A percentile compares a stretch with the other conserved stretches of the same genome.
These are phyloP conservation scores for Herpetomonas muscarum DNA, from an alignment of 208 protist genomes.

Conservation along the genomic window DNA sequence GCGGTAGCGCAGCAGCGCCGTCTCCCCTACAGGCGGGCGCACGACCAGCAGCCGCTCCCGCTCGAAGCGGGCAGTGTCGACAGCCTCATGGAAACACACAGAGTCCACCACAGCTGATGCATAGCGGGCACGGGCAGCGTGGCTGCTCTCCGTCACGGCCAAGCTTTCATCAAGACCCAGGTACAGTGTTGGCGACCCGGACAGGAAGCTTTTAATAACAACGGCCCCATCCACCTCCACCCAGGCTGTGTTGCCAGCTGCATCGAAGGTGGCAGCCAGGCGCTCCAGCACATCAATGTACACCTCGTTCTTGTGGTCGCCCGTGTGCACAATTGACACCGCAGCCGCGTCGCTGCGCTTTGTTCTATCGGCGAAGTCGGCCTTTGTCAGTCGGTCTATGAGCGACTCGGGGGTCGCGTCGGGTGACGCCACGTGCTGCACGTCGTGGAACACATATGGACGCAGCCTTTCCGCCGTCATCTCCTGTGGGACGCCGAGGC, in stretches of 20 bases:
- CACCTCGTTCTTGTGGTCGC: constrained; percentile 72
- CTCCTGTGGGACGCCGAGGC: constrained; percentile 83
- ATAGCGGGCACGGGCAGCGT: constrained; percentile 3
- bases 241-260: constrained; percentile 42
- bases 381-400: constrained; percentile 21
- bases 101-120: constrained; percentile 64
- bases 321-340: constrained; percentile 40
- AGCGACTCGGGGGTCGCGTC: constrained; percentile 19
- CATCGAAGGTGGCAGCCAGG: constrained; percentile 69
- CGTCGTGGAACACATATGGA: constrained; percentile 73
- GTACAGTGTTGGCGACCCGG: constrained; percentile 76
- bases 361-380: constrained; percentile 28
- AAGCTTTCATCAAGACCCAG: constrained; percentile 87
- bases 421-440: constrained; percentile 9
- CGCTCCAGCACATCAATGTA: constrained; percentile 90
- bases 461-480: constrained; percentile 73
- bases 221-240: constrained; percentile 87
- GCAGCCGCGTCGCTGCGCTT: constrained; percentile 29
- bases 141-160: constrained; percentile 30
- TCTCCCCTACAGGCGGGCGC: constrained; percentile 75
- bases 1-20: constrained; percentile 91
- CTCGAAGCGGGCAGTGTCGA: constrained; percentile 73
- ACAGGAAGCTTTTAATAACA: constrained; percentile 88
- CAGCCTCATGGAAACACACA: constrained; percentile 81
- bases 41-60: constrained; percentile 52